Evolutionary conservation across 768 basidiomycete genomes (phyloP).

Genomic region (Melanogaster broomeanus): DNA sequence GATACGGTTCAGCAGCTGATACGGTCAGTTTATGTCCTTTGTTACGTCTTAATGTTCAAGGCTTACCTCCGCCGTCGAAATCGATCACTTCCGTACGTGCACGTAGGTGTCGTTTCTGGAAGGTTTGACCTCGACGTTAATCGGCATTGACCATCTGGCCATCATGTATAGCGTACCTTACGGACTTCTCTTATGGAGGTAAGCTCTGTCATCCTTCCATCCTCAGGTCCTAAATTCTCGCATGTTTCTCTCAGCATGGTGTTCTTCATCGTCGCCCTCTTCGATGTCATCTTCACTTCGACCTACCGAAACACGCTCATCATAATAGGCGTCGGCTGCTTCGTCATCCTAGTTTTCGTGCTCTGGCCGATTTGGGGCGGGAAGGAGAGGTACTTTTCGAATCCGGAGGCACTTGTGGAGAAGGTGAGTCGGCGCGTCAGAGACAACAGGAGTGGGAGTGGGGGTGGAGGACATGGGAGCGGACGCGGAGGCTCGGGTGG

Average conservation of each 20-base stretch:
- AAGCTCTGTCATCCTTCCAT: neutral
- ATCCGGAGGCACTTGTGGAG: neutral
- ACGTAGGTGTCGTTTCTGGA: conserved; percentile 27
- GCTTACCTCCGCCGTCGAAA: neutral
- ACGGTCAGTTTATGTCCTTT: conserved; percentile 26
- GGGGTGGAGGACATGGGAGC: neutral
- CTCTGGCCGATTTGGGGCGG: conserved; percentile 18
- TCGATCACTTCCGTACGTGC: too few species aligned
- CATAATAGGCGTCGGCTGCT: conserved; percentile 13
- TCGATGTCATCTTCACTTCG: conserved; percentile 24
- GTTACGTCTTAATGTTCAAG: neutral
- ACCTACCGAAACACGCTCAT: conserved; percentile 12
- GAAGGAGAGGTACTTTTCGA: neutral
- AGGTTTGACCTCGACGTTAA: conserved; percentile 6
- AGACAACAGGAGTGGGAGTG: neutral
- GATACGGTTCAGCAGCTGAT: conserved; percentile 19
- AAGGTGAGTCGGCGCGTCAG: neutral
- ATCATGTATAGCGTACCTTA: conserved; percentile 37
- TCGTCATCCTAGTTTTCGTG: conserved; percentile 18
- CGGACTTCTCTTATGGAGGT: conserved; percentile 35
- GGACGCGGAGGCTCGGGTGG: neutral
- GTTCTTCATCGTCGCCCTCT: conserved; percentile 29
- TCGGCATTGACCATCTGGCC: conserved; percentile 31
- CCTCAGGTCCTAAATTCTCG: neutral
- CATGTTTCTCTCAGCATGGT: conserved; percentile 20